Base-by-base conservation (phyloP, 306 rosid species). In the Datisca glomerata region DNA sequence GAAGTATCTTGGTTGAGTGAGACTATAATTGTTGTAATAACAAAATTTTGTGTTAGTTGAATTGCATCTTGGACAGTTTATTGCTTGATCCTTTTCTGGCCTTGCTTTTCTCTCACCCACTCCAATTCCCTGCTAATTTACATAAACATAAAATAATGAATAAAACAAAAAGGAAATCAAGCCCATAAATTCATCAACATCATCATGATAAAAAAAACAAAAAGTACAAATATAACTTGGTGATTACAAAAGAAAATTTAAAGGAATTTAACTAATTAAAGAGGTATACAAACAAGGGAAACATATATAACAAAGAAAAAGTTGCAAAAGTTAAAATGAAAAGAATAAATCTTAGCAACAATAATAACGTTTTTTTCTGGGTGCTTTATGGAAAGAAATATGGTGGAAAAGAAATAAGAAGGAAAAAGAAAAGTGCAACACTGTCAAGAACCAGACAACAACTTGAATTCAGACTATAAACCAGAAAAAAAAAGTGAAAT, bases 61-160 rank as follows among this genome's bases (percentile, higher is more conserved):
- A 60, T 78, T 91, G 73, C 98, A 91, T 80, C 98, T 68, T 57
- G 98, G 98, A 19, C 98, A 91, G 51, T 75, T 91, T 68, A 91
- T 51, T 43, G 79, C 80, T 75, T 80, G 91, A 65, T 89, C 93
- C 57, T 80, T 84, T 28, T 60, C 69, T 3, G 94, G 85, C 47
- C 81, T 80, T 59, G 86, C 59, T 34, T 62, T 89, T 64, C 87
- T 80, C 45, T 86, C 96, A 48, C 50, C 68, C 44, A 65, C 70
- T 71, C 78, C 73, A 60, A 66, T 47, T 18, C 65, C 72, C 77
- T 70, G 77, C 64, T 44, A 66, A 21, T 24, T n/a, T n/a, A n/a
- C n/a, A 16, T 7, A 41, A 44, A 34, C 18, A 24, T 16, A 43
- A 12, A 45, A 27, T 29, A 58, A 52, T 0, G 5, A 54, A 33